phyloP scores from a whole-genome alignment of 2,329 filamentous ascomycete genomes.

The Exserohilum turcica region DNA sequence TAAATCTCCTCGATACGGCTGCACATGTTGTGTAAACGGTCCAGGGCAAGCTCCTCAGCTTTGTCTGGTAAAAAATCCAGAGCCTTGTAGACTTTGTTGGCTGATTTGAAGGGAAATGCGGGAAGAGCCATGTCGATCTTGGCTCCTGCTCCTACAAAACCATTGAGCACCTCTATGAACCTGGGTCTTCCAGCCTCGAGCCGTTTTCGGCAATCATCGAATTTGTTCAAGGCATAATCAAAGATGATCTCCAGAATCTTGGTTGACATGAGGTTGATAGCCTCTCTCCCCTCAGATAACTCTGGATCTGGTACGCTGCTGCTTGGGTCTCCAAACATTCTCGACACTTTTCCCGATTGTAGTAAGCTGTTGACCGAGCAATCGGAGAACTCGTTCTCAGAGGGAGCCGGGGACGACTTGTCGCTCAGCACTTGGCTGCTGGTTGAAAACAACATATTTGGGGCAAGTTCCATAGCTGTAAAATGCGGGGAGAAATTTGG shows the following conservation, averaged over 20 bases:
- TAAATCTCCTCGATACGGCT: slow-evolving; percentile 47
- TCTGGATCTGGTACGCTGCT: too few species aligned
- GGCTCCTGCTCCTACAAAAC: slow-evolving; percentile 11
- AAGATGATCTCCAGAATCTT: slow-evolving; percentile 28
- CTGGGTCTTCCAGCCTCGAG: slow-evolving; percentile 16
- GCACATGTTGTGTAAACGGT: slow-evolving; percentile 49
- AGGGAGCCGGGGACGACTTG: too few species aligned
- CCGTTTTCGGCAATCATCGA: slow-evolving; percentile 23
- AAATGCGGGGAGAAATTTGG: too few species aligned
- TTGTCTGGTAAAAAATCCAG: slow-evolving; percentile 53
- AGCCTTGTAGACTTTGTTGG: slow-evolving; percentile 60
- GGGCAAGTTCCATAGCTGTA: too few species aligned
- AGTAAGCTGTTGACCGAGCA: too few species aligned
- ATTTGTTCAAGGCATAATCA: slow-evolving; percentile 33
- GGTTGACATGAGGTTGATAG: too few species aligned
- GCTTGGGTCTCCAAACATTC: too few species aligned
- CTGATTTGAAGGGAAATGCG: slow-evolving; percentile 66
- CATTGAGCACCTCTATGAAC: slow-evolving; percentile 22
- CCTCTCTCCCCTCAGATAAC: too few species aligned
- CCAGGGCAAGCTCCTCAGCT: slow-evolving; percentile 51
- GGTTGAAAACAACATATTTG: too few species aligned
- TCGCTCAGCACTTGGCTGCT: too few species aligned
- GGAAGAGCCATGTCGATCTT: slow-evolving; percentile 47
- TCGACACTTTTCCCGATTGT: too few species aligned
- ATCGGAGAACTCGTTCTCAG: too few species aligned